Evolutionary conservation across 1,139 yeast genomes (phyloP).

Genomic region (Hemisphaericaspora subhashii): DNA sequence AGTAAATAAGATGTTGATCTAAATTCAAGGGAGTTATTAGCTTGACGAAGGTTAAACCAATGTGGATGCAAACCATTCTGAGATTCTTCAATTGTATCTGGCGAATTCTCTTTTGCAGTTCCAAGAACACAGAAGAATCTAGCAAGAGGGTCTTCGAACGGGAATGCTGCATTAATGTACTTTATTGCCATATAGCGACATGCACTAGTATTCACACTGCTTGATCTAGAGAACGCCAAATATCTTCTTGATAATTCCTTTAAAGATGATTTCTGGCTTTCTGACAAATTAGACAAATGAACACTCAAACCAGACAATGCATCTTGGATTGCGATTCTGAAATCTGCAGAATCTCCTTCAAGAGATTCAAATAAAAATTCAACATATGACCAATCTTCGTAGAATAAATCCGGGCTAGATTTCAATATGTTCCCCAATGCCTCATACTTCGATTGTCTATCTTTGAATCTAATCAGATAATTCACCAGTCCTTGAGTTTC

Average conservation of each 20-base stretch:
- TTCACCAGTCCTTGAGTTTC: conserved; percentile 28
- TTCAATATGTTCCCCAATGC: conserved; percentile 68
- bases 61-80: conserved; percentile 81
- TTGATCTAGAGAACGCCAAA: conserved; percentile 26
- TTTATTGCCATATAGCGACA: conserved; percentile 66
- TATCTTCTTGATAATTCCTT: conserved; percentile 42
- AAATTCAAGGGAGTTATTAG: conserved; percentile 41
- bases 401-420: conserved; percentile 46
- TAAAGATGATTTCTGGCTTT: conserved; percentile 40
- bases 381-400: conserved; percentile 50
- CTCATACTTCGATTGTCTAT: conserved; percentile 72
- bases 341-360: conserved; percentile 60
- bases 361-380: conserved; percentile 75
- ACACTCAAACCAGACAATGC: conserved; percentile 62
- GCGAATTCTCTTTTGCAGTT: conserved; percentile 52
- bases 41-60: conserved; percentile 52
- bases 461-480: conserved; percentile 30
- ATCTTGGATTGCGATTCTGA: conserved; percentile 71
- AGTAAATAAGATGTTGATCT: conserved; percentile 46
- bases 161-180: conserved; percentile 62
- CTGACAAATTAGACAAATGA: conserved; percentile 45
- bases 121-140: conserved; percentile 71
- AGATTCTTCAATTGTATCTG: conserved; percentile 82
- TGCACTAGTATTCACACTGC: conserved; percentile 30
- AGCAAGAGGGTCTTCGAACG: conserved; percentile 69